Conservation (phyloP, 345 rosid genomes). For the Euclidium syriacum region DNA sequence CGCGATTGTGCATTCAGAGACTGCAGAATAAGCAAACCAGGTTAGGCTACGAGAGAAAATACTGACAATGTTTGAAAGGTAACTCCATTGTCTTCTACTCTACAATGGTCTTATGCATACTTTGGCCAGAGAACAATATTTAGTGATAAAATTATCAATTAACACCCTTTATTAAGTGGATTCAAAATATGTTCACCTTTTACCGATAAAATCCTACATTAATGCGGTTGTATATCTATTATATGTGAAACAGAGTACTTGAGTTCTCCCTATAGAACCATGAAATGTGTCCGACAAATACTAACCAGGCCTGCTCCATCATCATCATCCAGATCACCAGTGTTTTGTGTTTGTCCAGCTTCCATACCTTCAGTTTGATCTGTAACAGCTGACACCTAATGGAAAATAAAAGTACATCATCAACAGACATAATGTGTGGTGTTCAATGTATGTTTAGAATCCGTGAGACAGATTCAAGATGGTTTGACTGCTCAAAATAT, state of each 20-base stretch:
- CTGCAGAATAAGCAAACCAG: constrained; percentile 41
- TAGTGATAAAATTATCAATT: neutral
- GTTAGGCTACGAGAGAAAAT: neutral
- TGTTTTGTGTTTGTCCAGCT: constrained; percentile 38
- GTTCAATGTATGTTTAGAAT: constrained; percentile 1
- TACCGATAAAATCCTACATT: neutral
- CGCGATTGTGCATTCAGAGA: constrained; percentile 86
- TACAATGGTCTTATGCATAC: neutral
- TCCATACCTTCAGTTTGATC: constrained; percentile 74
- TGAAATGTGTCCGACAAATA: constrained; percentile 13
- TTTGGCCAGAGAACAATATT: neutral
- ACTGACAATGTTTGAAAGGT: neutral
- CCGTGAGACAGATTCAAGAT: neutral
- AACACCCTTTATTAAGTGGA: neutral
- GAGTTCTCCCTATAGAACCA: constrained; percentile 1
- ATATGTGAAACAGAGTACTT: neutral
- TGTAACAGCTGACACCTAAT: constrained; percentile 88
- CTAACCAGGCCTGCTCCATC: constrained; percentile 97
- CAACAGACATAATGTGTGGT: neutral
- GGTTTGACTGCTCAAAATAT: neutral
- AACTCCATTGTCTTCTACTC: neutral
- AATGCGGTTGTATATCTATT: neutral
- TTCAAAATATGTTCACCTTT: neutral
- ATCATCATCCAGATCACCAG: constrained; percentile 93
- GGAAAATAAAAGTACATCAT: constrained; percentile 6